Base-by-base conservation (phyloP, 2,329 filamentous ascomycete species). In the Cladosporium sp. region DNA sequence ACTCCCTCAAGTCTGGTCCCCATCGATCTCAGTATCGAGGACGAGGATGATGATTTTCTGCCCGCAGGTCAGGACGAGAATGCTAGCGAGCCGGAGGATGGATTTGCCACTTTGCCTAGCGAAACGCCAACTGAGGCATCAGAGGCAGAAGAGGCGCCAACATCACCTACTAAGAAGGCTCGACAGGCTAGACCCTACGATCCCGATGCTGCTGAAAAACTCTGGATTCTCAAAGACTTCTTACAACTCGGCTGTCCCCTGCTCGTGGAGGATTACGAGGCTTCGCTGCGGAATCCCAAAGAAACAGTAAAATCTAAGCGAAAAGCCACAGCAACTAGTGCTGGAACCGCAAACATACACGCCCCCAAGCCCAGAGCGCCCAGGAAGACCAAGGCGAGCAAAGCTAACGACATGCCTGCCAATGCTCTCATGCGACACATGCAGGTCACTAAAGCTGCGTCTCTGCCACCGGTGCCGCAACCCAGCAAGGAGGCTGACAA, bases 1-100 rank as follows among this genome's bases (percentile, higher is more conserved):
- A 82, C 89, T 4, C 95, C 95, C 0, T 83, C 87, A 2, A 85
- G 91, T 34, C 84, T 97, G 18, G 92, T 97, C 2, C 88, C 88
- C 0, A 84, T 98, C 47, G 88, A 96, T 73, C 80, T 97, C 28
- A 85, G 87, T 12, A 82, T 84, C 0, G 93, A 97, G 74, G 89
- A 92, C 63, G 88, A 91, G 44, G 89, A 91, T 11, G 74, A 75
- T 59, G 73, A 74, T 14, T 71, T 72, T 52, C 80, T 86, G 15
- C 77, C 79, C 2, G 69, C 73, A 36, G 72, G 70, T 44, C 70
- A 75, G 24, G 74, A 76, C 4, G 73, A 74, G 8, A 78, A 79
- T 12, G 69, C 69, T 14, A 76, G 75, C 11, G 79, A 80, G 4
- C 69, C 68, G 2, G 76, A 76, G 41, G 69, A 62, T 18, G 72